Conservation (phyloP, 1,139 yeast genomes). For the Geotrichum reessii region DNA sequence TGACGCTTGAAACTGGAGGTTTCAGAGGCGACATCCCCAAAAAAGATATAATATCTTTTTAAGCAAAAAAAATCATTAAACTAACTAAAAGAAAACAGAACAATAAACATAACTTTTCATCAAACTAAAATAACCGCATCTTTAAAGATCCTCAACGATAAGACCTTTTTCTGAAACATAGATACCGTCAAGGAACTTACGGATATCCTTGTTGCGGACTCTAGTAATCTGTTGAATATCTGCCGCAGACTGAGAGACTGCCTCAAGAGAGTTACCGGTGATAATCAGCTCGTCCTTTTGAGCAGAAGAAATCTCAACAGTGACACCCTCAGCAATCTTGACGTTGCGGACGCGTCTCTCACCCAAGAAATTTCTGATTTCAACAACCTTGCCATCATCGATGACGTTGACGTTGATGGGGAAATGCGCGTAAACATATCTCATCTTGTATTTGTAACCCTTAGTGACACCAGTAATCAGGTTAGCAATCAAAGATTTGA, state of each 20-base stretch:
- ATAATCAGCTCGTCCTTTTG: constrained; percentile 93
- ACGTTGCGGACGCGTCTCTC: constrained; percentile 92
- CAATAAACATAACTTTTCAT: background rate
- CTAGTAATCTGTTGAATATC: constrained; percentile 97
- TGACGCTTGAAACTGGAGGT: background rate
- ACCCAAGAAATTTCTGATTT: constrained; percentile 99
- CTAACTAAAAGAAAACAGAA: background rate
- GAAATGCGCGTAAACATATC: constrained; percentile 99
- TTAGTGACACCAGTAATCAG: constrained; percentile 97
- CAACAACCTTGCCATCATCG: constrained; percentile 72
- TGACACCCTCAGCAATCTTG: constrained; percentile 85
- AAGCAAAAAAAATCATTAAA: background rate
- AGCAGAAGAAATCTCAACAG: constrained; percentile 70
- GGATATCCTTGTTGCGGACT: constrained; percentile 99
- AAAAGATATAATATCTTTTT: background rate
- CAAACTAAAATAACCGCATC: background rate
- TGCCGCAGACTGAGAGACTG: constrained; percentile 97
- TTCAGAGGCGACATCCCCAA: background rate
- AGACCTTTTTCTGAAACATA: constrained; percentile 96
- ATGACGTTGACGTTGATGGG: constrained; percentile 95
- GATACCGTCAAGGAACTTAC: constrained; percentile 99
- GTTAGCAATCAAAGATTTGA: constrained; percentile 89
- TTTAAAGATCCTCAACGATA: constrained; percentile 52
- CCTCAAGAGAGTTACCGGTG: constrained; percentile 95
- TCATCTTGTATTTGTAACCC: constrained; percentile 99